Evolutionary conservation across 164 flowering plant genomes (phyloP).

Genomic region (Protea cynaroides): DNA sequence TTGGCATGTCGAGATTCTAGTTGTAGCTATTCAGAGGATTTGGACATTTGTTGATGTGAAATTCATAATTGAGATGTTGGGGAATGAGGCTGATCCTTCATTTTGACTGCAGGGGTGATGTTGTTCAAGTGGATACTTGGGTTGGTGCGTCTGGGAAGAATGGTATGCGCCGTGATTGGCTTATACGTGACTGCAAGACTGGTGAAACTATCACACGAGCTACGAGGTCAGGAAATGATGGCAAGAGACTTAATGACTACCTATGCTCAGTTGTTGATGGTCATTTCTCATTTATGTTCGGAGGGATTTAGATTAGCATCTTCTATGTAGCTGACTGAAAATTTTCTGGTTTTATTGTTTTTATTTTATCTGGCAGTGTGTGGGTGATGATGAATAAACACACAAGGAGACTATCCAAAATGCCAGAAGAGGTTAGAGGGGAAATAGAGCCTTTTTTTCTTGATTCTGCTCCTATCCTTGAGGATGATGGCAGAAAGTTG

Average conservation of each 20-base stretch:
- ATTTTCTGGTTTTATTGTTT: not conserved
- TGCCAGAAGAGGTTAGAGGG: conserved; percentile 7
- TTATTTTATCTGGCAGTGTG: conserved; percentile 10
- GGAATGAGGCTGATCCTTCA: not conserved
- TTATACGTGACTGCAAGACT: conserved; percentile 46
- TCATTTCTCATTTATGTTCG: too few species aligned
- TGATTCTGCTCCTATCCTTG: conserved; percentile 3
- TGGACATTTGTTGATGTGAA: too few species aligned
- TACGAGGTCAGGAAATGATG: conserved; percentile 10
- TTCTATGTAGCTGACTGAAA: not conserved
- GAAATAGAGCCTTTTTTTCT: conserved; percentile 5
- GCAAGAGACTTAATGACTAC: too few species aligned
- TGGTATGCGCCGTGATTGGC: conserved; percentile 80
- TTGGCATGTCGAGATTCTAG: too few species aligned
- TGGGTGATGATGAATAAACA: conserved; percentile 28
- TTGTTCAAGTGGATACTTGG: conserved; percentile 72
- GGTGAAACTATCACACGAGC: conserved; percentile 69
- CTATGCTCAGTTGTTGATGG: too few species aligned
- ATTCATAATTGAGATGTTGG: too few species aligned
- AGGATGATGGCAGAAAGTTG: conserved; percentile 2
- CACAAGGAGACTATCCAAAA: conserved; percentile 11
- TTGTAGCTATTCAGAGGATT: too few species aligned
- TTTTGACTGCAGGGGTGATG: conserved; percentile 59
- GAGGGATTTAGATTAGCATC: too few species aligned
- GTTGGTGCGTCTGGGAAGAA: conserved; percentile 65